Base-by-base conservation (phyloP, 768 basidiomycete genomes). In the Asterophora lycoperdoides region DNA sequence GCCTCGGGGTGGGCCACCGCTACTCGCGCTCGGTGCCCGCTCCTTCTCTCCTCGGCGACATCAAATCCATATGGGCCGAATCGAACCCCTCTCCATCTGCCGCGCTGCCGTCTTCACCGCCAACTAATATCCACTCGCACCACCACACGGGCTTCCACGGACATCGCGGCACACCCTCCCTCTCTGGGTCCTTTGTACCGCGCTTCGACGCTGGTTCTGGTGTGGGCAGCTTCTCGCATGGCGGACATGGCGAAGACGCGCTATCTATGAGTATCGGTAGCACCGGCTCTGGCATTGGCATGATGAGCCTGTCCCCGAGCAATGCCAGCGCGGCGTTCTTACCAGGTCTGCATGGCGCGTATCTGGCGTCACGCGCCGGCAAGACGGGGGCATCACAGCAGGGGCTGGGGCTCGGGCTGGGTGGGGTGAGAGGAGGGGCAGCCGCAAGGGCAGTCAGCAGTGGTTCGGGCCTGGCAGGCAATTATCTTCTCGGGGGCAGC, bases 281-380 rank as follows among this genome's bases (percentile, higher is more conserved):
- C 49, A 56, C 61, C 8, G 62, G 59, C 23, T 56, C 61, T 8
- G 62, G 59, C 18, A 46, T 53, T 46, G 61, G 66, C 3, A 74
- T 76, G 65, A 70, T 83, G 52, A 72, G 51, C 13, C 53, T 62
- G 8, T 55, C 76, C 34, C 87, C 86, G 0, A 85, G 84, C 42
- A 90, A 91, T 59, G 86, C 89, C 2, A 86, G 84, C 30, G 88
- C 85, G 1, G 89, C 89, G 8, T 92, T 92, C 71, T 70, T 92
- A 8, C 86, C 86, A 1, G 78, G 84, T 8, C 66, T 86, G 33
- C 84, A 86, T 76, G 77, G 30, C 79, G 82, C 54, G 23, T 88
- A 87, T 54, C 66, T 79, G 36, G 75, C 68, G 46, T 68, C 80
- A 9, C 82, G 80, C 55, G 68, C 67, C 11, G 68, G 69, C 49